Percentiles rank a stretch among this genome's conserved stretches.
These are phyloP conservation scores for Colletotrichum kahawae DNA, from an alignment of 2,329 filamentous ascomycete species.

Conservation along the genomic window DNA sequence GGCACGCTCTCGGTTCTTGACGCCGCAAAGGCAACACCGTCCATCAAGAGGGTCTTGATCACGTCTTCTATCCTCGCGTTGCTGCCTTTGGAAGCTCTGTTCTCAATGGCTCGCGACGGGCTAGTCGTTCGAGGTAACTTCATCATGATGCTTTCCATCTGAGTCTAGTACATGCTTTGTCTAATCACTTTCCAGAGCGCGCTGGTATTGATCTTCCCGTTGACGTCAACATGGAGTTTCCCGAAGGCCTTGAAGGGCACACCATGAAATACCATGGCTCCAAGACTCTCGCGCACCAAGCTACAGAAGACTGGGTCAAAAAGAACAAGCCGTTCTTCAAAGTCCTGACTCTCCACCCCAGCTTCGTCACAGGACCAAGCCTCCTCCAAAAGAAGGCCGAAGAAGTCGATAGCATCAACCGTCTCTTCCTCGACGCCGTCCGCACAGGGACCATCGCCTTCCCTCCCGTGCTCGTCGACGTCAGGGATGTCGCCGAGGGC, in stretches of 20 bases:
- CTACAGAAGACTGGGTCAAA: not conserved
- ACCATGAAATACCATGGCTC: not conserved
- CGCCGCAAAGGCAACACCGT: not conserved
- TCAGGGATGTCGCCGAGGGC: conserved; percentile 1
- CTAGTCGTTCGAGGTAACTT: not conserved
- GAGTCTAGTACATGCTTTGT: not conserved
- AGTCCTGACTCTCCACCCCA: not conserved
- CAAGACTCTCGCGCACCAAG: conserved; percentile 7
- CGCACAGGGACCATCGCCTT: not conserved
- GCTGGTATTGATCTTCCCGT: not conserved
- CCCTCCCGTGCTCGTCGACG: not conserved
- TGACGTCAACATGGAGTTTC: not conserved
- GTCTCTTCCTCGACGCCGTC: not conserved
- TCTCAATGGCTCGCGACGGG: too few relatives aligned
- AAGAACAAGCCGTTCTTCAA: not conserved
- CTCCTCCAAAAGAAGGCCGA: not conserved
- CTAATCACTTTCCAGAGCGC: not conserved
- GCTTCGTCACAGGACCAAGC: not conserved
- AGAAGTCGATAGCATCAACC: not conserved
- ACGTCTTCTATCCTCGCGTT: not conserved
- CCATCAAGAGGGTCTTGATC: not conserved
- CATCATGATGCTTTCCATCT: not conserved
- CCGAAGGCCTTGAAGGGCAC: not conserved
- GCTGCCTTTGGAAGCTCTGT: not conserved
- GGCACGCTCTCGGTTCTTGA: not conserved